Base-by-base conservation (phyloP, 139 green algal species). In the Chlorella sp. region DNA sequence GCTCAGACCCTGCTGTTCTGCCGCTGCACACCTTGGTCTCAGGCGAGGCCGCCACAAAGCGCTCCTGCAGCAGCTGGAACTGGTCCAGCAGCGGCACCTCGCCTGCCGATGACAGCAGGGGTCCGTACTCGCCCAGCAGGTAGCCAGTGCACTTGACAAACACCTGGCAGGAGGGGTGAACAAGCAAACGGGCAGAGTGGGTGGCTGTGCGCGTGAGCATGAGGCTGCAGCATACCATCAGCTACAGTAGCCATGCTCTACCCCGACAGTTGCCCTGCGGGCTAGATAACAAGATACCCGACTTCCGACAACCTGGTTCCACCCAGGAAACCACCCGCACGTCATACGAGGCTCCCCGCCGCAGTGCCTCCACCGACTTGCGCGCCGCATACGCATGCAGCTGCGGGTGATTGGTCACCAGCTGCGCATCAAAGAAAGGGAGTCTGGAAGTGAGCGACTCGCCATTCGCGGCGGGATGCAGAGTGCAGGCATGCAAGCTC, bases 41-140 rank as follows among this genome's bases (percentile, higher is more conserved):
- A 20, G 79, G 64, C 20, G 28, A 87, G 57, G 94, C 89, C 23
- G 89, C 64, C n/a, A 87, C 74, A 79, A 98, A 97, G 67, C 90
- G 88, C 63, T 92, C 84, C 63, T 96, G 85, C 84, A 99, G 92
- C 88, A 97, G 87, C 23, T 85, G 65, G 87, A 97, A 98, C 81
- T 97, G 91, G 55, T 98, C 95, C 83, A 86, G 21, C 70, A 38
- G 83, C 76, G 63, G 69, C 81, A 74, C 68, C 69, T 80, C 81
- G 18, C 65, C 63, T 74, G 70, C 80, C 13, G 62, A 30, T 28
- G 72, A 47, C 75, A 98, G 85, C 41, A 94, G 85, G 26, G 89
- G 88, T 5, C 96, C 95, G 81, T 96, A 98, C 90, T 99, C 97
- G 20, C 97, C 97, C 74, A 99, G 87, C 20, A 98, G 64, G 88